Percentiles rank a stretch among this genome's conserved stretches.
These are phyloP conservation scores for Priceomyces melissophilus DNA, from an alignment of 805 yeast species.

Conservation along the genomic window DNA sequence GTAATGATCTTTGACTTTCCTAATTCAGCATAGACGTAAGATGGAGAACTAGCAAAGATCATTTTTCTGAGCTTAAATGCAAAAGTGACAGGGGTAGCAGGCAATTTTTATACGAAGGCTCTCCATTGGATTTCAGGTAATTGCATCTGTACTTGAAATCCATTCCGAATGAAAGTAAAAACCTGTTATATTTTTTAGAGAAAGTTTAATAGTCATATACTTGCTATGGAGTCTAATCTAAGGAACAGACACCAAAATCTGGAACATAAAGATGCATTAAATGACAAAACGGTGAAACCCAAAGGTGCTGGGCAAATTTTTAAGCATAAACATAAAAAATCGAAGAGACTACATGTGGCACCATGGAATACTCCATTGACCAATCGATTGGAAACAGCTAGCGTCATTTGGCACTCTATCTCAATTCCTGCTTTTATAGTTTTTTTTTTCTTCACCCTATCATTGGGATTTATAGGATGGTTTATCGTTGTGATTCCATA, in stretches of 20 bases:
- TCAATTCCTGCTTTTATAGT: slow-evolving; percentile 59
- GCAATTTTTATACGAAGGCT: too few species aligned
- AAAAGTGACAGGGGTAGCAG: too few species aligned
- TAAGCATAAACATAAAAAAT: too few species aligned
- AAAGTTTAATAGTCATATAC: too few species aligned
- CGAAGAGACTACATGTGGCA: slow-evolving; percentile 37
- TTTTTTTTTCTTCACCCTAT: slow-evolving; percentile 48
- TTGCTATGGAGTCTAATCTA: not conserved
- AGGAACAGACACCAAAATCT: not conserved
- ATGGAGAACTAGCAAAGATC: not conserved
- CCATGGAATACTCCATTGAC: slow-evolving; percentile 54
- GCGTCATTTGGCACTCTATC: slow-evolving; percentile 70
- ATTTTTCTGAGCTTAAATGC: not conserved
- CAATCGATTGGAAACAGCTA: slow-evolving; percentile 62
- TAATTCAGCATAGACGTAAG: not conserved
- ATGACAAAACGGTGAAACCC: too few species aligned
- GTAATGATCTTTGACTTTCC: not conserved
- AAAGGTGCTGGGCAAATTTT: too few species aligned
- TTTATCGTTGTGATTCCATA: slow-evolving; percentile 60
- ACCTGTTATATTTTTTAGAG: too few species aligned
- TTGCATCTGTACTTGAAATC: too few species aligned
- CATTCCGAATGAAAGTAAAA: too few species aligned
- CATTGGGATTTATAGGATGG: slow-evolving; percentile 64
- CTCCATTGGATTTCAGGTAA: too few species aligned
- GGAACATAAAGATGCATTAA: too few species aligned